phyloP scores from a whole-genome alignment of 2,329 filamentous ascomycete species.

The Alternaria longipes region DNA sequence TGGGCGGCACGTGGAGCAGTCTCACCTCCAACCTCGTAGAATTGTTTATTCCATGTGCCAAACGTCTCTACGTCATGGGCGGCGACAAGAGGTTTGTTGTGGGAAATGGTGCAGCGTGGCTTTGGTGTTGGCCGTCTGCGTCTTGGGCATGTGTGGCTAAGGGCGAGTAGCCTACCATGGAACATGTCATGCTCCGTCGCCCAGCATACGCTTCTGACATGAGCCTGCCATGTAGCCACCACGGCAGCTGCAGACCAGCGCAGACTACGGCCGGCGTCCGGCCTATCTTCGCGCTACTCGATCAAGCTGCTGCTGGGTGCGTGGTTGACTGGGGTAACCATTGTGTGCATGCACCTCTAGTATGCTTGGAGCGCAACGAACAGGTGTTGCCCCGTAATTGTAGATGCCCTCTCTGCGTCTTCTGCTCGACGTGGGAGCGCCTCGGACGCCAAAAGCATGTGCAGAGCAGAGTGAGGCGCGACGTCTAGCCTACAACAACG shows the following conservation, averaged over 20 bases:
- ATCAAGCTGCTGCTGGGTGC: constrained; percentile 2
- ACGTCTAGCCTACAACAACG: not conserved
- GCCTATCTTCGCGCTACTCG: constrained; percentile 9
- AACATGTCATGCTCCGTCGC: constrained; percentile 9
- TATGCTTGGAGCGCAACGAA: constrained; percentile 10
- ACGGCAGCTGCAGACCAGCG: constrained; percentile 1
- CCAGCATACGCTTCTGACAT: constrained; percentile 3
- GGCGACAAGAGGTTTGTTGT: not conserved
- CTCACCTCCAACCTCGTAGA: constrained; percentile 13
- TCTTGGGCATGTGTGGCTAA: not conserved
- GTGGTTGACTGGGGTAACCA: constrained; percentile 7
- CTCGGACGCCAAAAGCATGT: not conserved
- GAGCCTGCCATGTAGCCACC: not conserved
- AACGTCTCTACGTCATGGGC: constrained; percentile 1
- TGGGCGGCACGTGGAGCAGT: constrained; percentile 24
- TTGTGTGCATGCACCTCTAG: constrained; percentile 17
- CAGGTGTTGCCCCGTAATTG: constrained; percentile 19
- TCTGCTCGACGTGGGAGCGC: constrained; percentile 7
- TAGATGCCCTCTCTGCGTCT: not conserved
- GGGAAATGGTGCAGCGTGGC: not conserved
- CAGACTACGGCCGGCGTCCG: constrained; percentile 11
- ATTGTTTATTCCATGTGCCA: constrained; percentile 4
- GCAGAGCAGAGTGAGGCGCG: constrained; percentile 3
- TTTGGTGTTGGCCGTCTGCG: not conserved
- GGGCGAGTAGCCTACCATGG: not conserved